Base-by-base conservation (phyloP, 1,284 basidiomycete species). In the Rugiboletus extremiorientalis region DNA sequence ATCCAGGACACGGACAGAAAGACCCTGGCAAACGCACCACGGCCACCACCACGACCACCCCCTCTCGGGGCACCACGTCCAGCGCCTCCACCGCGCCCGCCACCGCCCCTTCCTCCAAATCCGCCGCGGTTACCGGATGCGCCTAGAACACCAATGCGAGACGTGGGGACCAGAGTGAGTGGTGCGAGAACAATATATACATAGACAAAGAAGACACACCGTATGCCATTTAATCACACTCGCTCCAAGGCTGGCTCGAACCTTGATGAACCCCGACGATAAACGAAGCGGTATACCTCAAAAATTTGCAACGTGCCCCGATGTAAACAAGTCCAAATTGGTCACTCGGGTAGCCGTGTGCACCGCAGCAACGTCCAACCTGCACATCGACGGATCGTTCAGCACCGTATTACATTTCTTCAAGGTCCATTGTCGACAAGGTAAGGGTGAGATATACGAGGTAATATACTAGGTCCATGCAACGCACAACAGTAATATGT, bases 91-190 rank as follows among this genome's bases (percentile, higher is more conserved):
- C 76, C 69, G 28, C 74, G 65, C 8, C 77, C 67, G 20, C 76
- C 66, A 27, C 74, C 71, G 30, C 72, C 70, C 48, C 74, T 58
- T 5, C 79, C 64, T 31, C 65, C 75, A 70, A 82, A 82, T 63
- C 81, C 82, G 50, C 82, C 82, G 57, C 83, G 80, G 60, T 80
- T 79, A 55, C 81, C 81, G 67, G 81, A 76, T 75, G 72, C 77
- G 66, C 81, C 81, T 83, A 37, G n/a, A 18, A 38, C 25, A 8
- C 30, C 47, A 10, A 46, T 50, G 12, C n/a, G 10, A 45, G 10
- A 8, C 15, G 6, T 2, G 37, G 33, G 3, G 16, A 43, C 14
- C 25, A 25, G 34, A 20, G 42, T 27, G 34, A 31, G 16, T 16
- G 14, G 3, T 48, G 14, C 16, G 10, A 16, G 15, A 18, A 34